Evolutionary conservation across 768 basidiomycete species (phyloP), one percentile per base, ranked within the genome.

Genomic region (Naganishia friedmannii): DNA sequence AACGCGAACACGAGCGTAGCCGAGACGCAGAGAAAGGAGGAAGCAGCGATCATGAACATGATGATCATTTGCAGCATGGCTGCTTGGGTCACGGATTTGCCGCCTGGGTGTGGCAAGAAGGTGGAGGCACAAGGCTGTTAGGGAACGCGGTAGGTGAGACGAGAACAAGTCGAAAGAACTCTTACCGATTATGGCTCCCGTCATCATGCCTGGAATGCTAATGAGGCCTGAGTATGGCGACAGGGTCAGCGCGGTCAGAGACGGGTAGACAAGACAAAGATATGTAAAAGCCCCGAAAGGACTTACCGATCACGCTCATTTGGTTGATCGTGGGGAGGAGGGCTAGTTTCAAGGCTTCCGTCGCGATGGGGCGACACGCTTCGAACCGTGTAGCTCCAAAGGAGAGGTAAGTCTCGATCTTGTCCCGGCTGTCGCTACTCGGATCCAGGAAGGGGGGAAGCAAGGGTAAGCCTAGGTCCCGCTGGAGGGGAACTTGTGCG

Each of bases 11-110:
- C 80, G 0, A 88, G 88, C 2, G 87, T 86, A 65, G 86, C 82
- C 66, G 91, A 87, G 2, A 88, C 85, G 15, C 89, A 86, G 29
- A 94, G 85, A 0, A 88, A 86, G 0, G 89, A 89, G 69, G 87
- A 86, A 0, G 91, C 88, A 2, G 88, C 88, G 54, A 93, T 91
- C 89, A 93, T 90, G 81, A 94, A 93, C 88, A 93, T 90, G 82
- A 94, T 91, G 69, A 94, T 88, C 89, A 93, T 93, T 75, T 93
- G 93, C 19, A 93, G 82, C 65, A 88, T 87, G 1, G 90, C 90
- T 0, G 92, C 93, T 80, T 92, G 91, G 23, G 90, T 85, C 51
- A 93, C 90, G 34, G 88, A 88, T 13, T 90, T 86, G 0, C 92
- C 92, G 15, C 90, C 42, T 15, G 2, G 7, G 34, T 37, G 34